Evolutionary conservation across 345 rosid genomes (phyloP), one percentile per base, ranked within the genome.

Genomic region (Aurinia saxatilis): DNA sequence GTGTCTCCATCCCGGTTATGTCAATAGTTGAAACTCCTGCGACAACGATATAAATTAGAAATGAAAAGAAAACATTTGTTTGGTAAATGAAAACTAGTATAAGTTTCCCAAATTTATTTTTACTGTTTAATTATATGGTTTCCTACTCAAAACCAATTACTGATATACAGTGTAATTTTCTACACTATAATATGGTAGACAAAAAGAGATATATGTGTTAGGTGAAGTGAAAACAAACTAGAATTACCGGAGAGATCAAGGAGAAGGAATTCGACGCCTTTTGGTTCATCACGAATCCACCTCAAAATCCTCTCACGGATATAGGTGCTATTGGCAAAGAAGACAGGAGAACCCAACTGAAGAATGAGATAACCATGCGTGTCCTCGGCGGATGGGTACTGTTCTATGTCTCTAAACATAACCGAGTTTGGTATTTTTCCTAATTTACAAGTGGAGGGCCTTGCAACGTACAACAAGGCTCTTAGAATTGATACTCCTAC

Each of bases 331-430:
- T 88, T 92, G 16, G 96, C 93, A 60, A 81, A 92, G 65, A 86
- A 92, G 63, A 92, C 66, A 8, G 98, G 98, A 33, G 98, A 92
- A 12, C 98, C 96, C 19, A 88, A 57, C 48, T 92, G 90, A 10
- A 92, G 78, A 75, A 80, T 63, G 15, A 92, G 69, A 49, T 78
- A 60, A 31, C 95, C 90, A 6, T 80, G 76, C 38, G 57, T 40
- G 9, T 51, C 77, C 0, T 73, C 61, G 1, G 80, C 70, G 0
- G n/a, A 66, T 5, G 91, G 85, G 50, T 92, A 88, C 25, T 92
- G 98, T 54, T 84, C 89, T 0, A 59, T 51, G 76, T 88, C 98
- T 1, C 96, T 75, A 50, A 75, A 88, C 29, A 86, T 13, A 18
- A 14, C 53, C 2, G 91, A 79, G 72, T 81, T 70, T n/a, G 84